These are phyloP conservation scores for Yamadazyma tumulicola DNA, from an alignment of 805 yeast species.

Conservation along the genomic window DNA sequence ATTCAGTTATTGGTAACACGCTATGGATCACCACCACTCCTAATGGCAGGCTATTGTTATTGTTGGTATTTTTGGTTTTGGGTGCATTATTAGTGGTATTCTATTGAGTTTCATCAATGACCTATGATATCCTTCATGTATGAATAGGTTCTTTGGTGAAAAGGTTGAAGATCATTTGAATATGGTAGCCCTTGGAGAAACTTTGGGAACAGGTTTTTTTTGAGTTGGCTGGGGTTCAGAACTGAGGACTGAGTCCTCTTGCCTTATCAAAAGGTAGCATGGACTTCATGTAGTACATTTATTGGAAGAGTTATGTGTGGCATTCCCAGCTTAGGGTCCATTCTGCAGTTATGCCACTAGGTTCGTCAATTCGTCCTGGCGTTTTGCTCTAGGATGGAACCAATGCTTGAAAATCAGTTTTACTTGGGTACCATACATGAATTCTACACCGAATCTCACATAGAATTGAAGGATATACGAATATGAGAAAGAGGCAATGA, in stretches of 20 bases:
- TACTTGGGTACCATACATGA: constrained; percentile 34
- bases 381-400: constrained; percentile 39
- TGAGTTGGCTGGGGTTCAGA: constrained; percentile 46
- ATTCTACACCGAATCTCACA: too few relatives aligned
- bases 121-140: constrained; percentile 11
- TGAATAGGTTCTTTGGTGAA: constrained; percentile 35
- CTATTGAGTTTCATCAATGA: constrained; percentile 5
- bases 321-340: constrained; percentile 37
- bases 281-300: constrained; percentile 57
- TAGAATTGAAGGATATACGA: neutral
- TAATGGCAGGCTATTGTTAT: constrained; percentile 26
- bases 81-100: too few relatives aligned
- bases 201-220: constrained; percentile 63
- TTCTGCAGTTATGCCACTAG: constrained; percentile 37
- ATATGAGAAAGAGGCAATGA: too few relatives aligned
- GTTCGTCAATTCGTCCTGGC: constrained; percentile 38
- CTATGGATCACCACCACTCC: constrained; percentile 34
- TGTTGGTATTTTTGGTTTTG: constrained; percentile 14
- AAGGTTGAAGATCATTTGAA: constrained; percentile 45
- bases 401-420: too few relatives aligned
- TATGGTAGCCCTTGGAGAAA: constrained; percentile 70
- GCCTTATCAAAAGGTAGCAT: constrained; percentile 50
- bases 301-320: constrained; percentile 64
- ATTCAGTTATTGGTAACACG: constrained; percentile 28
- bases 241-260: constrained; percentile 40